Evolutionary conservation across 306 rosid species (phyloP).

Genomic region (Fragaria vesca): DNA sequence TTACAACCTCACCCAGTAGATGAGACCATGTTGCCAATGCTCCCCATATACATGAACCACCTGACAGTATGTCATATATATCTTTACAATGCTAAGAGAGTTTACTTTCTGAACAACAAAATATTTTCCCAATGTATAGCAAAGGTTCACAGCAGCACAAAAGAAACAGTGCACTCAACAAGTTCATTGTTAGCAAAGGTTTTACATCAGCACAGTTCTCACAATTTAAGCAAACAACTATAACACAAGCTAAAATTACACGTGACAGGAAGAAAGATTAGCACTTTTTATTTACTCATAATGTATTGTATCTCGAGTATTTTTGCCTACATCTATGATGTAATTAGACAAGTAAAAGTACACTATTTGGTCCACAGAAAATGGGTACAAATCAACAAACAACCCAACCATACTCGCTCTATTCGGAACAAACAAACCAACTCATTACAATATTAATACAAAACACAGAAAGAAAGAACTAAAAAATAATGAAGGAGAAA

Average conservation of each 20-base stretch:
- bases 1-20: background rate
- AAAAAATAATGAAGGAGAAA: slow-evolving; percentile 3
- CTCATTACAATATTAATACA: background rate
- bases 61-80: background rate
- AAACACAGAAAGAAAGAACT: background rate
- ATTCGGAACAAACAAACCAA: background rate
- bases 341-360: background rate
- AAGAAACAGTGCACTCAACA: background rate
- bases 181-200: background rate
- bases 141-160: background rate
- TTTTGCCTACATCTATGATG: background rate
- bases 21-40: background rate
- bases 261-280: background rate
- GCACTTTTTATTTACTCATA: slow-evolving; percentile 1
- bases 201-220: background rate
- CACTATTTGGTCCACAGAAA: background rate
- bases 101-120: background rate
- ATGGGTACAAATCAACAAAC: background rate
- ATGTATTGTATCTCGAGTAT: background rate
- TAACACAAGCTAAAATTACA: background rate
- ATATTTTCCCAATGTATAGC: background rate
- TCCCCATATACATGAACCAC: background rate
- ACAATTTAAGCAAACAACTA: background rate
- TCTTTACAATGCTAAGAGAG: background rate
- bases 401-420: background rate